A percentile compares a stretch with the other conserved stretches of the same genome.
Evolutionary conservation across 129 eudicot species (phyloP).

Genomic region (Calendula officinalis): DNA sequence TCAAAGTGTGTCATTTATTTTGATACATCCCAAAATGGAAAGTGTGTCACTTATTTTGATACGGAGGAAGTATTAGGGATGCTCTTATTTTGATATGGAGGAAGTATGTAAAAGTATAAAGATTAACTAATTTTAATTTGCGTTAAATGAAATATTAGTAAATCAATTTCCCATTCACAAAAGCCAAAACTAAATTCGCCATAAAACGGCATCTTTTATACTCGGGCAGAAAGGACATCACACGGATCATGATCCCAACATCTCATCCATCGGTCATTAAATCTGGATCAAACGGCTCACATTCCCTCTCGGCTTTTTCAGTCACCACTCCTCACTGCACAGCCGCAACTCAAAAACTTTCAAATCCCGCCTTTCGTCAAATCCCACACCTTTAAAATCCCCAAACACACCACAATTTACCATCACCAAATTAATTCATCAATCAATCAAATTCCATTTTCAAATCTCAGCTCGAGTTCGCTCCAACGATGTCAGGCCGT

Average conservation of each 20-base stretch:
- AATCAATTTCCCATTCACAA: too few relatives aligned
- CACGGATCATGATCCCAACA: not conserved
- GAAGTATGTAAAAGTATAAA: too few relatives aligned
- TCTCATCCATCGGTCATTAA: slow-evolving; percentile 21
- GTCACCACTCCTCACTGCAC: not conserved
- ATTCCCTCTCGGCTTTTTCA: slow-evolving; percentile 3
- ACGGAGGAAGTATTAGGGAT: too few relatives aligned
- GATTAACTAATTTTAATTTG: too few relatives aligned
- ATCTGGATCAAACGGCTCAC: slow-evolving; percentile 32
- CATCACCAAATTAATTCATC: not conserved
- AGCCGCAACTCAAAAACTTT: not conserved
- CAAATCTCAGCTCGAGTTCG: not conserved
- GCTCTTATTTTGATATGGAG: too few relatives aligned
- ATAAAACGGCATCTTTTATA: not conserved
- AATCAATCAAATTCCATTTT: not conserved
- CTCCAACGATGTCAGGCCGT: slow-evolving; percentile 41
- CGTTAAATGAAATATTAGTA: too few relatives aligned
- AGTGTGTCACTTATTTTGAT: too few relatives aligned
- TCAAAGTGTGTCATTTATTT: too few relatives aligned
- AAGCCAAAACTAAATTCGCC: not conserved
- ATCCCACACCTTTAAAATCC: slow-evolving; percentile 21
- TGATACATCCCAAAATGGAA: too few relatives aligned
- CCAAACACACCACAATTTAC: not conserved
- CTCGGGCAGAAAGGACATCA: slow-evolving; percentile 35
- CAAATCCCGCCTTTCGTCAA: slow-evolving; percentile 21